Evolutionary conservation across 441 rosid species (phyloP), one percentile per base, ranked within the genome.

Genomic region (Mallotus japonicus): DNA sequence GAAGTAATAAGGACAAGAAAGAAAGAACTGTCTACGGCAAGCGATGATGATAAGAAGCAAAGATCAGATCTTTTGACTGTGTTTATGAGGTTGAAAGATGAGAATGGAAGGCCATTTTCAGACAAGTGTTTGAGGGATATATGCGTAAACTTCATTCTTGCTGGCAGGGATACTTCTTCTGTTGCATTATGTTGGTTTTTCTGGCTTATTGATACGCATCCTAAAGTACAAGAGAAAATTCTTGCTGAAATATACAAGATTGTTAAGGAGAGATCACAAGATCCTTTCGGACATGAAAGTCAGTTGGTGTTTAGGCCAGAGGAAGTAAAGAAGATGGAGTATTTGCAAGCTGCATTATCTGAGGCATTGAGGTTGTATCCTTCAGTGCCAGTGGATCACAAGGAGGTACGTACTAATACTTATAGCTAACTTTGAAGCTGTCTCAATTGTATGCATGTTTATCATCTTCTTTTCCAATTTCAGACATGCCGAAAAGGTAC

Each of bases 81-180:
- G 67, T 94, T 94, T 75, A 81, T 91, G 94, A 70, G 82, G 61
- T 63, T 81, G 54, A 85, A 62, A 67, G 94, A 88, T 37, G 97
- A 88, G 63, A 57, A 84, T 3, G 94, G 88, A 22, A 59, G 73
- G 73, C 78, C 88, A 1, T 94, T 81, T 77, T 89, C 96, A 3
- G 88, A 90, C 73, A 91, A 92, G 86, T 95, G 92, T 71, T 77
- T 91, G 74, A 83, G 93, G 13, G 99, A 92, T 80, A 90, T 95
- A 2, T 91, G 97, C 64, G 94, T 92, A 15, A 95, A 92, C 78
- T 90, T 95, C 57, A 92, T 95, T n/a, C 92, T 95, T 65, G 99
- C 99, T 24, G 97, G 99, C 32, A 89, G 99, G 80, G 99, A 95
- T 74, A 92, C 99, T 34, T 92, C 97, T 10, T 92, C 99, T 0